phyloP scores from a whole-genome alignment of 2,329 filamentous ascomycete species.

The Colletotrichum limetticola region DNA sequence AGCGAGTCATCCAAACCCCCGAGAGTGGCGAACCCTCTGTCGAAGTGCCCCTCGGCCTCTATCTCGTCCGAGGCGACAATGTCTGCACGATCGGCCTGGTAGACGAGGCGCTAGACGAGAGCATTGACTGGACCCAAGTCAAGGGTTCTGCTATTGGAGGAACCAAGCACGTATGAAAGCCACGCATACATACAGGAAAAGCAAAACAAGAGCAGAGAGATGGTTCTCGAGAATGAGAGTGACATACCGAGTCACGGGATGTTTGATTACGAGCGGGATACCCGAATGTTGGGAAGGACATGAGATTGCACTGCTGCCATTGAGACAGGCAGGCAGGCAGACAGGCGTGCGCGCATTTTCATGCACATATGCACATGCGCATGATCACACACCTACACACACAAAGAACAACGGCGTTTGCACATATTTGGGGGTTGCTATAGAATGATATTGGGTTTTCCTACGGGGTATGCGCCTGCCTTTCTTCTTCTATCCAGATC shows the following conservation, averaged over 20 bases:
- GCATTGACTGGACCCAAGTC: constrained; percentile 94
- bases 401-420: constrained; percentile 32
- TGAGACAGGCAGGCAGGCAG: background rate
- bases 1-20: constrained; percentile 87
- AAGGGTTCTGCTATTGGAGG: constrained; percentile 84
- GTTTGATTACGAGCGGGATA: constrained; percentile 28
- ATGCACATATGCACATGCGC: background rate
- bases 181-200: background rate
- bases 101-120: constrained; percentile 87
- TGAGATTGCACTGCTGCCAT: constrained; percentile 20
- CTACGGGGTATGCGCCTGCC: constrained; percentile 34
- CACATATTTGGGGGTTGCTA: constrained; percentile 33
- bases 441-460: constrained; percentile 36
- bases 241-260: constrained; percentile 11
- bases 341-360: background rate
- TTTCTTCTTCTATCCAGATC: constrained; percentile 26
- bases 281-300: constrained; percentile 27
- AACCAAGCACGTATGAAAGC: constrained; percentile 75
- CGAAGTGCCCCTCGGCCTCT: constrained; percentile 86
- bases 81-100: constrained; percentile 91
- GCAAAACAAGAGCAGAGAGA: too few species aligned
- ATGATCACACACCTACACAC: background rate
- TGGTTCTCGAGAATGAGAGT: constrained; percentile 28
- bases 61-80: constrained; percentile 93
- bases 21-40: constrained; percentile 86